Conservation (phyloP, 495 filamentous ascomycete species). For the Hypoxylon cercidicola region DNA sequence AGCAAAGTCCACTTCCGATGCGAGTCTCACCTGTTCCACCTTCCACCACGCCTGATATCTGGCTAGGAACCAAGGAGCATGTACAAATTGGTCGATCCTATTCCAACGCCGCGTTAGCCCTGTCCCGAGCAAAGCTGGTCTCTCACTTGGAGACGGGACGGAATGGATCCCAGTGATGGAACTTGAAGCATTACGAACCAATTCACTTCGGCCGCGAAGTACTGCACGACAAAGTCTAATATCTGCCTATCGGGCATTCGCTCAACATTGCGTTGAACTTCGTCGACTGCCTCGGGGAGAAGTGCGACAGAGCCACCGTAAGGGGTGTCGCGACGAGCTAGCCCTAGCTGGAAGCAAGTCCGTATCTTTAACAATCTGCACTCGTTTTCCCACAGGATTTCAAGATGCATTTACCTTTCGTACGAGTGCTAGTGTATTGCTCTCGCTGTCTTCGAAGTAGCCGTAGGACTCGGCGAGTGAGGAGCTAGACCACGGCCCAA, state of each 20-base stretch:
- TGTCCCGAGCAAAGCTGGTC: too few species aligned
- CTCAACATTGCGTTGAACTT: conserved; percentile 23
- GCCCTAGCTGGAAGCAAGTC: too few species aligned
- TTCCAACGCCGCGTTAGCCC: too few species aligned
- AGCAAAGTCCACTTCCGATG: conserved; percentile 41
- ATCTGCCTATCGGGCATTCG: conserved; percentile 38
- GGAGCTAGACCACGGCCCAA: neutral
- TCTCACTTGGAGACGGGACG: too few species aligned
- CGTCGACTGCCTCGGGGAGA: conserved; percentile 3
- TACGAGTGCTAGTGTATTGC: conserved; percentile 37
- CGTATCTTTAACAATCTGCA: too few species aligned
- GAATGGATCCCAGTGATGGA: too few species aligned
- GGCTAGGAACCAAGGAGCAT: conserved; percentile 17
- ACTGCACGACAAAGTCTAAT: conserved; percentile 45
- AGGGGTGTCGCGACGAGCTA: too few species aligned
- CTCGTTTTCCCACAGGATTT: neutral
- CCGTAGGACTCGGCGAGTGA: conserved; percentile 39
- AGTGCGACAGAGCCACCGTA: too few species aligned
- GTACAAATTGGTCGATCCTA: conserved; percentile 29
- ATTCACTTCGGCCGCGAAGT: conserved; percentile 45
- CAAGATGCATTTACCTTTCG: conserved; percentile 21
- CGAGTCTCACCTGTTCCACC: neutral
- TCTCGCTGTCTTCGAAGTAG: conserved; percentile 39
- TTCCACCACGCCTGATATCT: conserved; percentile 32
- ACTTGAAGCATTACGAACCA: conserved; percentile 39